Conservation (phyloP, 1,139 yeast genomes). For the Kodamaea suecica region DNA sequence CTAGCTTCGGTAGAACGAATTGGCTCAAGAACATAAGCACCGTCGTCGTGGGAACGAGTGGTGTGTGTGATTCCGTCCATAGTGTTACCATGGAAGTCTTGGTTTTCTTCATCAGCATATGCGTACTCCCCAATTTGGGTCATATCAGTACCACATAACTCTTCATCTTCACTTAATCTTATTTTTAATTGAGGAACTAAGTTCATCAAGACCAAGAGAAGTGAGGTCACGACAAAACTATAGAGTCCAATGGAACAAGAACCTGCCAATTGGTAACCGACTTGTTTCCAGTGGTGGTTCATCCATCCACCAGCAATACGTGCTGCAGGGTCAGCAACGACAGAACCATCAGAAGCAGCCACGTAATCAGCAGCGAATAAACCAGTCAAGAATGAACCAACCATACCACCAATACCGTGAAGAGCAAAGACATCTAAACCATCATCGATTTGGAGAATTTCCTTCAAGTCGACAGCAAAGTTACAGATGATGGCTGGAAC, state of each 20-base stretch:
- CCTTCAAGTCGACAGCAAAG: conserved; percentile 79
- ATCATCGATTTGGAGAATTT: conserved; percentile 74
- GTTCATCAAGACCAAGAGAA: conserved; percentile 72
- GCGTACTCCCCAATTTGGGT: conserved; percentile 87
- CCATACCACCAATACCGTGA: conserved; percentile 92
- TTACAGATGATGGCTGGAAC: conserved; percentile 78
- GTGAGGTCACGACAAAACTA: conserved; percentile 75
- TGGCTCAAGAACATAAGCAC: conserved; percentile 70
- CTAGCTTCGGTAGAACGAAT: conserved; percentile 57
- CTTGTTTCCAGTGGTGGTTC: conserved; percentile 83
- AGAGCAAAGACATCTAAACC: conserved; percentile 94
- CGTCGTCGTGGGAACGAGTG: conserved; percentile 7
- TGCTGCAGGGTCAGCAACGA: conserved; percentile 39
- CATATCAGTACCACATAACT: conserved; percentile 82
- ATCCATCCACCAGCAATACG: conserved; percentile 90
- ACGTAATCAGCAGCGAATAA: conserved; percentile 92
- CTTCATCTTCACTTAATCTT: conserved; percentile 87
- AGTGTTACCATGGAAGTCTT: conserved; percentile 10
- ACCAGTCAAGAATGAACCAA: conserved; percentile 83
- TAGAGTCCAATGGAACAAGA: conserved; percentile 70
- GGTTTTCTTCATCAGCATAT: conserved; percentile 48
- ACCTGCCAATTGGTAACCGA: conserved; percentile 93
- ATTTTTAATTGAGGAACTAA: conserved; percentile 77
- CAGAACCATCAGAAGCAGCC: conserved; percentile 72
- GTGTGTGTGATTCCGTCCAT: conserved; percentile 4